Evolutionary conservation across 768 basidiomycete species (phyloP).

Genomic region (Cystofilobasidium macerans): DNA sequence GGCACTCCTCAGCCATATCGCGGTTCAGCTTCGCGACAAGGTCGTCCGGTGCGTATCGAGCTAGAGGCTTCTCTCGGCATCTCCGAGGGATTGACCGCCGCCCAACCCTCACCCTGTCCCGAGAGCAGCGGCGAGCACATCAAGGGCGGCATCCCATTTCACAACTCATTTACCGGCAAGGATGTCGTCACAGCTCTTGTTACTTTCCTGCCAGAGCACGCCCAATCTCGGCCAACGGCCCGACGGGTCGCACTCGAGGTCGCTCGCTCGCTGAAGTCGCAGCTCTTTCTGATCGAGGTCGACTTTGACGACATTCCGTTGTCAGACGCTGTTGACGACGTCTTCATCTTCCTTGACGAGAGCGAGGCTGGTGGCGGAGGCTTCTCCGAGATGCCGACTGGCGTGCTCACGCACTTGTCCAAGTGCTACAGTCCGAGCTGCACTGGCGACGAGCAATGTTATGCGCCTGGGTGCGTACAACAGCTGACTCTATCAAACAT

Average conservation of each 20-base stretch:
- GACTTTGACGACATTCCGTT: slow-evolving; percentile 79
- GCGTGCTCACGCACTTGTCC: slow-evolving; percentile 78
- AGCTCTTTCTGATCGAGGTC: slow-evolving; percentile 92
- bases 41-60: slow-evolving; percentile 45
- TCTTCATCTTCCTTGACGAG: slow-evolving; percentile 85
- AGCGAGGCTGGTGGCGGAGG: slow-evolving; percentile 35
- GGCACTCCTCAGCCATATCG: slow-evolving; percentile 73
- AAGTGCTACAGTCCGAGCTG: slow-evolving; percentile 83
- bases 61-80: no score
- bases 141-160: slow-evolving; percentile 86
- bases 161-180: slow-evolving; percentile 81
- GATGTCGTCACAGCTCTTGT: slow-evolving; percentile 88
- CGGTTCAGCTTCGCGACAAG: slow-evolving; percentile 77
- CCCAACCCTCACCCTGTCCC: neutral
- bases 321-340: slow-evolving; percentile 80
- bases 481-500: no score
- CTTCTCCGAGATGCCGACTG: slow-evolving; percentile 59
- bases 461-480: slow-evolving; percentile 68
- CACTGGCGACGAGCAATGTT: slow-evolving; percentile 66
- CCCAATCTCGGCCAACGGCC: slow-evolving; percentile 63
- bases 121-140: slow-evolving; percentile 59
- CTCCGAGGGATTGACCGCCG: neutral
- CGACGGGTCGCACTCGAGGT: slow-evolving; percentile 74
- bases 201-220: slow-evolving; percentile 69
- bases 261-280: slow-evolving; percentile 78